Evolutionary conservation across 1,284 basidiomycete genomes (phyloP), one percentile per base, ranked within the genome.

Genomic region (Naganishia sp.): DNA sequence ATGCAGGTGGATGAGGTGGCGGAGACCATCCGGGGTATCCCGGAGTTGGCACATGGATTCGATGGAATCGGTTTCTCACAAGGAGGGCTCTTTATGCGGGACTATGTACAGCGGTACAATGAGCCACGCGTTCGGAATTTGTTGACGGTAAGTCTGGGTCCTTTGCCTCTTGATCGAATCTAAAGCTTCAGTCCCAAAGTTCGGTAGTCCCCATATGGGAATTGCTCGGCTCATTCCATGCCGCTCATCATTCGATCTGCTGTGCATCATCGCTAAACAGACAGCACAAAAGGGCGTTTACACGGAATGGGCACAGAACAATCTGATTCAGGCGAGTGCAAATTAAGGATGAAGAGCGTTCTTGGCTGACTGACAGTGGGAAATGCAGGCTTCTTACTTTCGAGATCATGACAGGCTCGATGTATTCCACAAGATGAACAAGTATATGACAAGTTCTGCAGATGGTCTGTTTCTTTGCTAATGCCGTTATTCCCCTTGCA

Each of bases 61-160:
- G 66, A 96, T 76, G 94, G 88, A 2, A 88, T 96, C 65, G 94
- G 94, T 0, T 90, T 96, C 78, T 93, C 90, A 0, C 93, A 96
- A 84, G 93, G 90, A 42, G 94, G 95, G 1, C 91, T 96, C 72
- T 94, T 97, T 78, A 83, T 98, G 47, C 86, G 95, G 15, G 93
- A 88, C 39, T 94, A 94, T 71, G 87, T 91, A 18, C 90, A 98
- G 76, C 83, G 87, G 54, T 92, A 90, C 79, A 91, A 92, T 74
- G 80, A 82, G 15, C 91, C 90, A 0, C 86, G 86, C 0, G 79
- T 94, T 11, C 81, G 87, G 73, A 95, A 94, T 75, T 86, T 99
- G 69, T 87, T 99, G 69, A 97, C 94, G 0, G 80, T 84, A 60
- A 79, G 83, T 64, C 71, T 39, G 13, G 35, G 9, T 39, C 13